phyloP scores from a whole-genome alignment of 2,329 filamentous ascomycete species.

The Drechslera avenae region DNA sequence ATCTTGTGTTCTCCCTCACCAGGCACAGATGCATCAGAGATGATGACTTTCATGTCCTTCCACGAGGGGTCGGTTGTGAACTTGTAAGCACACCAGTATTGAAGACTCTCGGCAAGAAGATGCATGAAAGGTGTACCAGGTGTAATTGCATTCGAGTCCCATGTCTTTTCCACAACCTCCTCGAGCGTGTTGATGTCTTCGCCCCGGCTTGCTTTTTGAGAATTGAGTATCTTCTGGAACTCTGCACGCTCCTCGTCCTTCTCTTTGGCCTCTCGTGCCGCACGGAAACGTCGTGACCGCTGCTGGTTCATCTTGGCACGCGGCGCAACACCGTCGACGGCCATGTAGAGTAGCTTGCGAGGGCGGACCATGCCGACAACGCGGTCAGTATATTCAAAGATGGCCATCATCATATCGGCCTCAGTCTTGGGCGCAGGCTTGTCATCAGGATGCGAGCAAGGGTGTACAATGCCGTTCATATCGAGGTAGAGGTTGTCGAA shows the following conservation, averaged over 20 bases:
- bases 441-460: slow-evolving; percentile 96
- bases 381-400: slow-evolving; percentile 98
- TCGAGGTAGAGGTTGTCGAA: slow-evolving; percentile 98
- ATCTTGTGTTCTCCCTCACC: slow-evolving; percentile 99
- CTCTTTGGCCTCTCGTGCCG: slow-evolving; percentile 91
- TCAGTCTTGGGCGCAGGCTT: slow-evolving; percentile 88
- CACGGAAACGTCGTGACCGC: slow-evolving; percentile 90
- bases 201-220: slow-evolving; percentile 64
- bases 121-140: slow-evolving; percentile 99
- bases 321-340: slow-evolving; percentile 95
- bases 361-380: slow-evolving; percentile 99
- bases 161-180: slow-evolving; percentile 80
- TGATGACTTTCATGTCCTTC: slow-evolving; percentile 92
- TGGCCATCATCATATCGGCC: slow-evolving; percentile 98
- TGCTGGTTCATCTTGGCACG: slow-evolving; percentile 99
- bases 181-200: slow-evolving; percentile 65
- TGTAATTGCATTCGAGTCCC: slow-evolving; percentile 88
- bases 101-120: slow-evolving; percentile 83
- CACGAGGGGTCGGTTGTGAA: slow-evolving; percentile 95
- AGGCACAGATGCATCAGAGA: slow-evolving; percentile 96
- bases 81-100: slow-evolving; percentile 98
- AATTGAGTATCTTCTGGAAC: slow-evolving; percentile 80
- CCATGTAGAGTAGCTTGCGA: slow-evolving; percentile 94
- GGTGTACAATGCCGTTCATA: slow-evolving; percentile 99
- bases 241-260: slow-evolving; percentile 92